Evolutionary conservation across 2,329 filamentous ascomycete species (phyloP), one percentile per base, ranked within the genome.

Genomic region (Xylariaceae sp.): DNA sequence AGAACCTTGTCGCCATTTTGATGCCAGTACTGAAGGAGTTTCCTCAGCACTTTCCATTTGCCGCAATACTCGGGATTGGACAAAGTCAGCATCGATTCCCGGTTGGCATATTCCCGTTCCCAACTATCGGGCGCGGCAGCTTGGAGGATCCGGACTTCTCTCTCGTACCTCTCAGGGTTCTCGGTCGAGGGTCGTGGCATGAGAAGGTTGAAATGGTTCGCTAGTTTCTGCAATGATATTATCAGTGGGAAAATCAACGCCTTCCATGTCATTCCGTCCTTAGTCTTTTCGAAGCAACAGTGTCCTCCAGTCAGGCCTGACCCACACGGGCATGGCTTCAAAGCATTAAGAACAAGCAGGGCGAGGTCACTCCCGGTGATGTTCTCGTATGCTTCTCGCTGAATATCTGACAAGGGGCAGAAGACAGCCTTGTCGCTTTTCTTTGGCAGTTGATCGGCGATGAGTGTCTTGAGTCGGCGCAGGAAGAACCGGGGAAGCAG

Each of bases 351-450:
- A 58, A 99, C 86, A 42, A 82, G 77, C 1, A 82, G 73, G 2
- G 94, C 81, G 7, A 88, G 79, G 2, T 87, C 81, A 54, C 88
- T 88, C 13, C 83, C 79, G n/a, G 96, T 73, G 49, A 94, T 88
- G 36, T 86, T 88, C 60, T 90, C 81, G 66, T 99, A 99, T 0
- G 92, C 93, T 31, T 86, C 80, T 12, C 82, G 80, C 69, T 99
- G 94, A 0, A 86, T 81, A 5, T 87, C 81, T 0, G 92, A 96
- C 17, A 99, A 78, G 1, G 91, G 91, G 61, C 94, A 99, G 66
- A 99, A 99, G 5, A 97, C 90, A 1, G 97, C 92, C 49, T 87
- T 84, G 67, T 99, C 94, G 33, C 83, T 92, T 77, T 99, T 99
- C 71, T 91, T 96, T 0, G 94, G 94, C 7, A 99, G 77, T 66